Evolutionary conservation across 2,329 filamentous ascomycete genomes (phyloP), one percentile per base, ranked within the genome.

Genomic region (Aspergillus sp.): DNA sequence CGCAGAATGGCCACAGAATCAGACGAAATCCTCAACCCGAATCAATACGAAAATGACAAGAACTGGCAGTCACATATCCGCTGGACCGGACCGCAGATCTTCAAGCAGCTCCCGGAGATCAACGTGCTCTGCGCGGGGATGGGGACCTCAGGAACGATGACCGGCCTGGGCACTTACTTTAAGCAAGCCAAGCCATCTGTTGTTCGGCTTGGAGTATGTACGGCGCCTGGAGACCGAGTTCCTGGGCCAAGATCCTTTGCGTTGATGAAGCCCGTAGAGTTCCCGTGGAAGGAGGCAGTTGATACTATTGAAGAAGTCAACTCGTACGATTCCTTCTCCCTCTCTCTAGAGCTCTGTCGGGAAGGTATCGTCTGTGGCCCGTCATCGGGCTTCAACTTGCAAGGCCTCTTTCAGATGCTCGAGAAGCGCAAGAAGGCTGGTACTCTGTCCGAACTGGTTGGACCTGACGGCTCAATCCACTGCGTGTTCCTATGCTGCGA

Each of bases 401-500:
- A 78, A 55, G 83, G 85, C 11, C 66, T 83, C 3, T 78, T 78
- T 60, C 76, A 83, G 43, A 79, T 81, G 61, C 65, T 86, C 1
- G 74, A 79, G 52, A 81, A 79, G 58, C 73, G 74, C 15, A 84
- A 84, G 62, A 63, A 67, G 0, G 74, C 73, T 0, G 79, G 77
- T 0, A 79, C 72, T 0, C 68, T 86, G 12, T 37, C 67, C 1
- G 72, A 79, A 9, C 68, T 85, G 1, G 73, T 76, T 0, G 79
- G 77, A 0, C 66, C 72, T 0, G 75, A 79, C 33, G 81, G 81
- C 1, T 71, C 77, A 50, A 73, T 82, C 2, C 76, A 81, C 59
- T 84, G 81, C 46, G 83, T 84, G 0, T 87, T 87, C 67, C 68
- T 87, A 3, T 87, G 84, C 70, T 87, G 84, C 57, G 85, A 88